phyloP scores from a whole-genome alignment of 2,329 filamentous ascomycete genomes.

The Mycosphaerelloides madeirae region DNA sequence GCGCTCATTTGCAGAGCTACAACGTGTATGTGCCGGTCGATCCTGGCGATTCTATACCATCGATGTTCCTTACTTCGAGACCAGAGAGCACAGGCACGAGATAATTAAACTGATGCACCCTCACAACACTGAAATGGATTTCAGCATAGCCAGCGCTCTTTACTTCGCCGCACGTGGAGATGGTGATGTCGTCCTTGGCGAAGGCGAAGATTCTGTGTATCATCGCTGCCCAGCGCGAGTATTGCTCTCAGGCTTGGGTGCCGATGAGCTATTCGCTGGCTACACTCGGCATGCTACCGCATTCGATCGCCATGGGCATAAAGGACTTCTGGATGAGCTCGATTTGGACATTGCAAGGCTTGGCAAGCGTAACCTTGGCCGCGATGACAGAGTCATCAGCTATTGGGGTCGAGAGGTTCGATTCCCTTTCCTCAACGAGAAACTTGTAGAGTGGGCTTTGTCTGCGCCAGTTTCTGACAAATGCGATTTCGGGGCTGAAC shows the following conservation, averaged over 20 bases:
- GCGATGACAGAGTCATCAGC: constrained; percentile 86
- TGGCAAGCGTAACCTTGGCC: constrained; percentile 88
- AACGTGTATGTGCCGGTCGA: constrained; percentile 62
- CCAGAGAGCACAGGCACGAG: constrained; percentile 60
- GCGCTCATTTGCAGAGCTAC: constrained; percentile 71
- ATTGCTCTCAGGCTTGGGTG: constrained; percentile 85
- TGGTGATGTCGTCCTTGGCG: constrained; percentile 31
- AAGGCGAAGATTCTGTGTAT: not conserved
- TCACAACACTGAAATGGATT: constrained; percentile 97
- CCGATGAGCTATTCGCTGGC: constrained; percentile 92
- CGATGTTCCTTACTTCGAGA: constrained; percentile 76
- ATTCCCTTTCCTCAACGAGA: constrained; percentile 87
- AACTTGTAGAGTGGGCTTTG: constrained; percentile 76
- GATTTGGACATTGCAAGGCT: constrained; percentile 79
- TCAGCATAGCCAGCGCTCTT: constrained; percentile 88
- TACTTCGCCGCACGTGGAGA: constrained; percentile 84
- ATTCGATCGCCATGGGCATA: constrained; percentile 64
- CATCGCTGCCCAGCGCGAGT: constrained; percentile 74
- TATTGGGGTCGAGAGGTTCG: constrained; percentile 85
- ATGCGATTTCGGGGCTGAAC: constrained; percentile 63
- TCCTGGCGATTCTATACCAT: constrained; percentile 81
- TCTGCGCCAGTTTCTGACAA: constrained; percentile 72
- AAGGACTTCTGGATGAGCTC: constrained; percentile 73
- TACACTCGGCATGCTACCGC: constrained; percentile 80
- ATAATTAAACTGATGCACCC: constrained; percentile 79